Evolutionary conservation across 2,329 filamentous ascomycete genomes (phyloP).

Genomic region (Ophidiomyces ophidiicola): DNA sequence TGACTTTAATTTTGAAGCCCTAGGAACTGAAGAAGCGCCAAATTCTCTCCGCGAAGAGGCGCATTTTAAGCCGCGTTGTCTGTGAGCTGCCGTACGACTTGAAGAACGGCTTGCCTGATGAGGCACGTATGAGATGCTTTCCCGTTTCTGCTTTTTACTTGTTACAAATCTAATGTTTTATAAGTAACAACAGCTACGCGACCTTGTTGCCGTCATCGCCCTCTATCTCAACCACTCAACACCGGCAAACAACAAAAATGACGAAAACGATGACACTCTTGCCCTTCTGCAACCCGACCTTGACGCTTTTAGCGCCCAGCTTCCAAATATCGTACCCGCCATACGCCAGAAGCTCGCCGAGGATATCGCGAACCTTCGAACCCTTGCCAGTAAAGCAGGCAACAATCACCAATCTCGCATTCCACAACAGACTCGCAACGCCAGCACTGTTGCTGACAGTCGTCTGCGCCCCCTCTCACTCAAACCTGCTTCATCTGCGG

Average conservation of each 20-base stretch:
- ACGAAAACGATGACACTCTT: conserved; percentile 18
- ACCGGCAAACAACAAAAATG: neutral
- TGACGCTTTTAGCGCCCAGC: conserved; percentile 23
- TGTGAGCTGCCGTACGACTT: conserved; percentile 25
- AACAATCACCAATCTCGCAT: conserved; percentile 5
- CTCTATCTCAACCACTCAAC: conserved; percentile 28
- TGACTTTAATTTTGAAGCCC: neutral
- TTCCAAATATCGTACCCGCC: conserved; percentile 10
- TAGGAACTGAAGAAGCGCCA: conserved; percentile 29
- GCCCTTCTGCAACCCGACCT: conserved; percentile 27
- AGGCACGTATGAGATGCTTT: conserved; percentile 19
- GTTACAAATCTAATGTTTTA: neutral
- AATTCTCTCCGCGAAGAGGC: conserved; percentile 23
- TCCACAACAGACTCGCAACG: conserved; percentile 5
- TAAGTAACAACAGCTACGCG: conserved; percentile 22
- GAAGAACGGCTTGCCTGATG: conserved; percentile 24
- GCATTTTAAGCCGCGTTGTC: conserved; percentile 25
- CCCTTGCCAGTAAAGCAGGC: conserved; percentile 1
- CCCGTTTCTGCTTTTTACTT: neutral
- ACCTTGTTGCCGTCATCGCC: conserved; percentile 26
- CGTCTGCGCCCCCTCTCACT: conserved; percentile 7
- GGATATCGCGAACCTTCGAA: conserved; percentile 11
- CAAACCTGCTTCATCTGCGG: conserved; percentile 2
- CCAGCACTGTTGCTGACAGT: neutral
- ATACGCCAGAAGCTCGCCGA: conserved; percentile 11